Base-by-base conservation (phyloP, 257 asterid species). In the Voacanga thouarsii region DNA sequence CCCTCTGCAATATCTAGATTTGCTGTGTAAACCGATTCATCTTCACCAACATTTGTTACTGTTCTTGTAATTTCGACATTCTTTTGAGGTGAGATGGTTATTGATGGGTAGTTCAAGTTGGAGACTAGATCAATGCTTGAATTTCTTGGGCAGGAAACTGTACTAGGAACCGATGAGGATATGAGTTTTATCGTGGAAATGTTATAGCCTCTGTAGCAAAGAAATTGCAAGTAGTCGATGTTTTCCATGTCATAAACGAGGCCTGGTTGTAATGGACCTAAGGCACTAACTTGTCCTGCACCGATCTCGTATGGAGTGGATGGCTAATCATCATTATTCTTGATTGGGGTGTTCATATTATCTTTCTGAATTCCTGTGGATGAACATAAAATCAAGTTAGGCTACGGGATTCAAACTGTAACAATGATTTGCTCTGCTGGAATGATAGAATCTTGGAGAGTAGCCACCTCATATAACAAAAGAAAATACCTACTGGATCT, bases 71-170 rank as follows among this genome's bases (percentile, higher is more conserved):
- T 91, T 18, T 84, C 80, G 6, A 44, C 86, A 73, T 89, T 82
- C 73, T 57, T 16, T 72, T 82, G n/a, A n/a, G n/a, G n/a, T 6
- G 51, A 47, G 51, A 21, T 71, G 79, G 37, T 89, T 72, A 94
- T 88, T 19, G 97, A 92, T 19, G 98, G 98, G 70, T 92, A 92
- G 84, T 94, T 94, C 90, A 94, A 87, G 86, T 84, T 73, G 69
- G 98, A 89, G 83, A 92, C 78, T 37, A 81, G 26, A 19, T 92
- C 94, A 1, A 75, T 7, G 68, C 59, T 72, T 3, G 88, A 72
- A 73, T 77, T 72, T 3, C 50, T 44, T 5, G 91, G 77, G 91
- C 98, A 92, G 14, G 97, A 84, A 80, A 92, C 92, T 82, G 85
- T 80, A 2, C 24, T 74, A 0, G 97, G 91, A 75, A 88, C 64